Evolutionary conservation across 1,139 yeast species (phyloP).

Genomic region (Sporopachydermia cereana): DNA sequence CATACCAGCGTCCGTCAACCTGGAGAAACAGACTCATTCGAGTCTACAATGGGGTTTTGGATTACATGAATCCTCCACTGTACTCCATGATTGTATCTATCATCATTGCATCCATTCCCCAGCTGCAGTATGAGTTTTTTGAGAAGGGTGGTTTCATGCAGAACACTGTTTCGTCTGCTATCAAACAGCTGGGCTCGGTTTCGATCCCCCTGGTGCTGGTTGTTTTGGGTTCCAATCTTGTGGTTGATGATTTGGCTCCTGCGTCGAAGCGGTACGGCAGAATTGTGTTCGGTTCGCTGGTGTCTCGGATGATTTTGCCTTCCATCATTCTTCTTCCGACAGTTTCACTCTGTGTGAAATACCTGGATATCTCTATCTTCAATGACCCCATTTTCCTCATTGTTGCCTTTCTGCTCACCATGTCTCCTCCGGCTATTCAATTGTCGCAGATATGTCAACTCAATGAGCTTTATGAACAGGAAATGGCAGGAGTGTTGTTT

Average conservation of each 20-base stretch:
- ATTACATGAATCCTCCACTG: conserved; percentile 87
- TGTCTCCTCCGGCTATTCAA: conserved; percentile 81
- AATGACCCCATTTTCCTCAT: conserved; percentile 78
- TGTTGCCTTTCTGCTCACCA: conserved; percentile 62
- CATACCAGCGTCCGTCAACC: too few species aligned
- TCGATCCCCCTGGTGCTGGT: conserved; percentile 73
- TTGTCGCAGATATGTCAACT: conserved; percentile 72
- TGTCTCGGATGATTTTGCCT: conserved; percentile 71
- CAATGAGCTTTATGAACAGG: conserved; percentile 64
- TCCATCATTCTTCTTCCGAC: conserved; percentile 55
- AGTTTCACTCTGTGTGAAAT: conserved; percentile 56
- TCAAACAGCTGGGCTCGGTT: conserved; percentile 71
- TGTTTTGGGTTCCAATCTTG: conserved; percentile 44
- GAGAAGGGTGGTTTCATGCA: conserved; percentile 52
- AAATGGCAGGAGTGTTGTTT: conserved; percentile 78
- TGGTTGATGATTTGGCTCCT: conserved; percentile 27
- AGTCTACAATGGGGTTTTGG: conserved; percentile 21
- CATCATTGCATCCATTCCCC: conserved; percentile 70
- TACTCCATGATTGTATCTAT: conserved; percentile 85
- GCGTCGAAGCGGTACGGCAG: conserved; percentile 43
- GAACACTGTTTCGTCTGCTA: conserved; percentile 66
- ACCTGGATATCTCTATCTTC: conserved; percentile 51
- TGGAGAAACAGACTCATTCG: conserved; percentile 5
- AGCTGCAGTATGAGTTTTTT: conserved; percentile 54
- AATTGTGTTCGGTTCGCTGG: conserved; percentile 54